Evolutionary conservation across 1,139 yeast genomes (phyloP), one percentile per base, ranked within the genome.

Genomic region (Saccharomycopsis hybrid): DNA sequence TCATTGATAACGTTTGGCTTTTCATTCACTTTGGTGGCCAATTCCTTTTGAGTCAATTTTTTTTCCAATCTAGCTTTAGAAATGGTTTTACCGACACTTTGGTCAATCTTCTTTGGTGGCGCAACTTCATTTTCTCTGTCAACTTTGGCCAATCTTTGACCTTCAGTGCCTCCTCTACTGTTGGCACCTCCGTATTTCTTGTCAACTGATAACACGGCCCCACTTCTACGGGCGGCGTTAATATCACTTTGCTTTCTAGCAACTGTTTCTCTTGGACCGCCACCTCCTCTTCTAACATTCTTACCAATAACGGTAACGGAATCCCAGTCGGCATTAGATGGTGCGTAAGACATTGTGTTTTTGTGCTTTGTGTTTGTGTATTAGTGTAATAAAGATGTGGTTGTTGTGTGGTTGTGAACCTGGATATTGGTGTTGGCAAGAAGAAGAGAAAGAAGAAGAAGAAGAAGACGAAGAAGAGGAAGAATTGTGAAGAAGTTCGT

Each of bases 1-100:
- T 92, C 98, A 70, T 89, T 90, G 63, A 92, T 82, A 55, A 92
- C 87, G 58, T 85, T 88, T 54, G 97, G 97, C 74, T 92, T 92
- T 72, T 92, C 98, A 67, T 89, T 90, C 64, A 92, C 79, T 67
- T 83, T 85, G 56, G 96, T 88, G 60, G 98, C 98, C 62, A 92
- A 77, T 60, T 92, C 98, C 76, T 92, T 92, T 70, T 92, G 98
- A 8, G 97, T 85, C 63, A 89, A 66, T 62, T 80, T 79, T 77
- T 89, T 89, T 57, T 87, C 97, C 63, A 82, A 85, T 72, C 98
- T 84, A 42, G 86, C 96, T 66, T 82, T 75, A 55, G 82, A 78
- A 61, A 92, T 89, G 50, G 94, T 85, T 65, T 84, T 86, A 60
- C 98, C 98, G 39, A 94, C 97, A 54, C 71, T 71, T 32, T 77